phyloP scores from a whole-genome alignment of 2,329 filamentous ascomycete genomes.

The Monilinia fructigena region DNA sequence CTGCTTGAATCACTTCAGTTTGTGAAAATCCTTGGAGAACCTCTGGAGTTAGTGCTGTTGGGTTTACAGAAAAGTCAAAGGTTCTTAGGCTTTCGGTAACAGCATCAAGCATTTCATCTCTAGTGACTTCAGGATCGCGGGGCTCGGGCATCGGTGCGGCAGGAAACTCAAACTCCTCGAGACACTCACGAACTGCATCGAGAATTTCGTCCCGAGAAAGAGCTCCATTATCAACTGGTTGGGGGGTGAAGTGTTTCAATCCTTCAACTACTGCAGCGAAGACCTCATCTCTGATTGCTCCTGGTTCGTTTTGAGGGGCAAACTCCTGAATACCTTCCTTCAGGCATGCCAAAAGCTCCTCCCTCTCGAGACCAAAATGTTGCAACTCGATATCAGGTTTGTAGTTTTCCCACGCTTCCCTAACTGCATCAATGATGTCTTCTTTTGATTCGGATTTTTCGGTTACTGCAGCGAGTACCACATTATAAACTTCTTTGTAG shows the following conservation, averaged over 20 bases:
- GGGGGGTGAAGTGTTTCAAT: constrained; percentile 75
- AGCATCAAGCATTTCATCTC: constrained; percentile 62
- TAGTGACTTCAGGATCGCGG: constrained; percentile 53
- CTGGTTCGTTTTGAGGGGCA: constrained; percentile 49
- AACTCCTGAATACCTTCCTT: constrained; percentile 83
- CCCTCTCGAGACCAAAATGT: constrained; percentile 83
- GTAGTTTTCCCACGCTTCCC: constrained; percentile 89
- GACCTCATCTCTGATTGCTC: constrained; percentile 78
- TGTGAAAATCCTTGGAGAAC: constrained; percentile 61
- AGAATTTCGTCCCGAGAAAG: constrained; percentile 82
- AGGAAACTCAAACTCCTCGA: constrained; percentile 81
- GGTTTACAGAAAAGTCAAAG: constrained; percentile 47
- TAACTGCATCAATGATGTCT: constrained; percentile 81
- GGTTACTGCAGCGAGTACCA: constrained; percentile 71
- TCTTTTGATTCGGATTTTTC: constrained; percentile 63
- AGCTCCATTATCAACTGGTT: constrained; percentile 66
- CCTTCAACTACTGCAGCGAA: constrained; percentile 83
- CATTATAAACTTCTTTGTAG: constrained; percentile 81
- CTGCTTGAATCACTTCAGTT: constrained; percentile 81
- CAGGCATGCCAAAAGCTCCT: constrained; percentile 84
- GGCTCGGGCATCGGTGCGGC: constrained; percentile 58
- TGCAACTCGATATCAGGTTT: constrained; percentile 91
- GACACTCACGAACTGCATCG: constrained; percentile 77
- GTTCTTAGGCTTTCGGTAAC: constrained; percentile 59
- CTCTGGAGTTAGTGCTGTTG: constrained; percentile 47